Percentiles rank a stretch among this genome's conserved stretches.
These are phyloP conservation scores for Zymoseptoria pseudotritici DNA, from an alignment of 2,329 filamentous ascomycete genomes.

Conservation along the genomic window DNA sequence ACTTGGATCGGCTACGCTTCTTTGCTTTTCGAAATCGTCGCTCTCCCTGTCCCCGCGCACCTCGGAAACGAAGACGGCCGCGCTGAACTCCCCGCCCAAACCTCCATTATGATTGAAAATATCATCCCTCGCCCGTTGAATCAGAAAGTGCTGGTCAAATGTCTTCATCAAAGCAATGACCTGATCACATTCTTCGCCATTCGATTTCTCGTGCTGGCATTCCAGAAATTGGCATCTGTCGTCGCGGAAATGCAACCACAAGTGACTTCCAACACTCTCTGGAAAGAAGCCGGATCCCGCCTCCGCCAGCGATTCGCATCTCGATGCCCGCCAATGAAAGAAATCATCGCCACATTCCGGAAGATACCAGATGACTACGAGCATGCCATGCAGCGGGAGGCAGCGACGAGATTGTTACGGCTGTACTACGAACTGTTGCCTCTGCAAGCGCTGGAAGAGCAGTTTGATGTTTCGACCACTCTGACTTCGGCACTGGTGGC, in stretches of 20 bases:
- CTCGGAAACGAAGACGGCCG: constrained; percentile 57
- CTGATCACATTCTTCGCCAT: constrained; percentile 79
- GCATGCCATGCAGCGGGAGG: constrained; percentile 63
- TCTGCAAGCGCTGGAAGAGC: constrained; percentile 69
- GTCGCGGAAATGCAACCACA: constrained; percentile 50
- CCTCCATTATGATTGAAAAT: constrained; percentile 72
- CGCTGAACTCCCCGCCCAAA: constrained; percentile 65
- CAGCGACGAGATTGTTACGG: constrained; percentile 67
- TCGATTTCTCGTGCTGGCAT: constrained; percentile 67
- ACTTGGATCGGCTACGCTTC: constrained; percentile 94
- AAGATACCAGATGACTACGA: constrained; percentile 57
- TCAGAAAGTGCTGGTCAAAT: constrained; percentile 70
- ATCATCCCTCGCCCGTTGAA: constrained; percentile 76
- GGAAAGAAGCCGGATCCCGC: constrained; percentile 61
- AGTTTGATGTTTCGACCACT: constrained; percentile 77
- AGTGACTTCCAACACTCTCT: constrained; percentile 42
- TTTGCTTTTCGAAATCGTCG: constrained; percentile 74
- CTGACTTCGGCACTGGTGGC: constrained; percentile 60
- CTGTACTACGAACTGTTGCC: constrained; percentile 83
- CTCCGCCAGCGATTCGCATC: constrained; percentile 69
- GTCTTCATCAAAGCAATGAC: constrained; percentile 68
- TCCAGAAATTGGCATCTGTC: constrained; percentile 66
- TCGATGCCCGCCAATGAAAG: constrained; percentile 73
- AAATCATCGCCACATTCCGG: constrained; percentile 68
- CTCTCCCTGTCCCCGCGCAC: constrained; percentile 62